Conservation (phyloP, 768 basidiomycete species). For the Coprinopsis cinerea region DNA sequence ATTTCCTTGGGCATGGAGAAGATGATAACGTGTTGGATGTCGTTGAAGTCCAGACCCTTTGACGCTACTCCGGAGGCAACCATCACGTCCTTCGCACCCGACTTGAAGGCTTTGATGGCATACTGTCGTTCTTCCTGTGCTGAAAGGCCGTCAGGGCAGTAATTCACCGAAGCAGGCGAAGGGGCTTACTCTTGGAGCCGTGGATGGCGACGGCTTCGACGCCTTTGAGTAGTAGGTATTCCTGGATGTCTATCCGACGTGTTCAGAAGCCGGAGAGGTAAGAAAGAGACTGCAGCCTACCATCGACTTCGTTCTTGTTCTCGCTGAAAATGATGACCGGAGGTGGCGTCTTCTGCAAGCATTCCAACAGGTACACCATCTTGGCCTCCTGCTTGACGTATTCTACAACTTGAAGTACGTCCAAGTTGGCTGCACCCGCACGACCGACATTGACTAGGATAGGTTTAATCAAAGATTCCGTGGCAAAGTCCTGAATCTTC, state of each 20-base stretch:
- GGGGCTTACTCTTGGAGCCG: slow-evolving; percentile 81
- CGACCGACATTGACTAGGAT: slow-evolving; percentile 96
- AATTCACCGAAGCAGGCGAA: neutral
- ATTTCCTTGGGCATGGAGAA: slow-evolving; percentile 99
- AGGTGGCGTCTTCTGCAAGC: slow-evolving; percentile 95
- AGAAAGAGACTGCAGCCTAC: slow-evolving; percentile 36
- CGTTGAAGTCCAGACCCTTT: slow-evolving; percentile 97
- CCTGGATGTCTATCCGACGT: slow-evolving; percentile 80
- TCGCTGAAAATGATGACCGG: slow-evolving; percentile 98
- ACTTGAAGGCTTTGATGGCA: slow-evolving; percentile 97
- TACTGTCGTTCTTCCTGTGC: slow-evolving; percentile 99
- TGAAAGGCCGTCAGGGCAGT: slow-evolving; percentile 25
- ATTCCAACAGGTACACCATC: slow-evolving; percentile 98
- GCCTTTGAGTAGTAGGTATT: slow-evolving; percentile 93
- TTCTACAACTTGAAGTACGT: slow-evolving; percentile 94
- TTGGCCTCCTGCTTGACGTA: slow-evolving; percentile 99
- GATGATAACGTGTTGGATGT: slow-evolving; percentile 98
- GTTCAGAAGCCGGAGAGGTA: slow-evolving; percentile 1
- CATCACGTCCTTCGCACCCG: slow-evolving; percentile 98
- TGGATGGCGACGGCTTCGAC: slow-evolving; percentile 99
- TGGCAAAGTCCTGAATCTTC: slow-evolving; percentile 98
- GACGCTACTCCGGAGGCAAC: slow-evolving; percentile 97
- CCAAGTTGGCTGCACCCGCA: slow-evolving; percentile 95
- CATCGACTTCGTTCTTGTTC: slow-evolving; percentile 99
- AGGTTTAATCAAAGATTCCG: slow-evolving; percentile 91